A percentile compares a stretch with the other conserved stretches of the same genome.
Evolutionary conservation across 768 basidiomycete genomes (phyloP).

Genomic region (Dioszegia aurantiaca): DNA sequence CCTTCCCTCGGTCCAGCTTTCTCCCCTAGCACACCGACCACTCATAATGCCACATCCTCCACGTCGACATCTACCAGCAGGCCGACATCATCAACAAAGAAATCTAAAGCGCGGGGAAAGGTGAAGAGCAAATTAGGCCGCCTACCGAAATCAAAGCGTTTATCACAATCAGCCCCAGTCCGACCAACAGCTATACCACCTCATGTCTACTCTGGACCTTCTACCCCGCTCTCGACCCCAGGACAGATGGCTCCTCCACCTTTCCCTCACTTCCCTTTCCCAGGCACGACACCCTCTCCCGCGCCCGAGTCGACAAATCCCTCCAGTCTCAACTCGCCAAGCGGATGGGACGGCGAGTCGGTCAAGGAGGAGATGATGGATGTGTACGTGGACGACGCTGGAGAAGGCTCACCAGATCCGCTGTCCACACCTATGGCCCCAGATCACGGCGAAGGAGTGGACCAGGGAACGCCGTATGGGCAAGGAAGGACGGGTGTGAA

Average conservation of each 20-base stretch:
- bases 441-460: not conserved
- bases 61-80: not conserved
- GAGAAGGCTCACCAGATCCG: conserved; percentile 2
- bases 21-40: too few species aligned
- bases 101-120: not conserved
- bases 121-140: conserved; percentile 3
- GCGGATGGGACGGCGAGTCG: not conserved
- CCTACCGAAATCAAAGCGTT: conserved; percentile 11
- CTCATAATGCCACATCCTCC: not conserved
- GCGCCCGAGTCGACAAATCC: not conserved
- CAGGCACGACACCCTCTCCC: conserved; percentile 7
- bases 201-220: conserved; percentile 22
- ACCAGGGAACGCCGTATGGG: not conserved
- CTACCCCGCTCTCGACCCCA: conserved; percentile 15
- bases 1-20: conserved; percentile 9
- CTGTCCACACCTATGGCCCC: not conserved
- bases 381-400: conserved; percentile 3
- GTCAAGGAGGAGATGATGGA: conserved; percentile 16
- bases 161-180: not conserved
- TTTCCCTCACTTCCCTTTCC: conserved; percentile 6
- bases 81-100: not conserved
- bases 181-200: conserved; percentile 30
- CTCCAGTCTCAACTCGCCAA: conserved; percentile 1
- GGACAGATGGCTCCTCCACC: conserved; percentile 8
- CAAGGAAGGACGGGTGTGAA: conserved; percentile 55